phyloP scores from a whole-genome alignment of 441 rosid species.

The Hura crepitans region DNA sequence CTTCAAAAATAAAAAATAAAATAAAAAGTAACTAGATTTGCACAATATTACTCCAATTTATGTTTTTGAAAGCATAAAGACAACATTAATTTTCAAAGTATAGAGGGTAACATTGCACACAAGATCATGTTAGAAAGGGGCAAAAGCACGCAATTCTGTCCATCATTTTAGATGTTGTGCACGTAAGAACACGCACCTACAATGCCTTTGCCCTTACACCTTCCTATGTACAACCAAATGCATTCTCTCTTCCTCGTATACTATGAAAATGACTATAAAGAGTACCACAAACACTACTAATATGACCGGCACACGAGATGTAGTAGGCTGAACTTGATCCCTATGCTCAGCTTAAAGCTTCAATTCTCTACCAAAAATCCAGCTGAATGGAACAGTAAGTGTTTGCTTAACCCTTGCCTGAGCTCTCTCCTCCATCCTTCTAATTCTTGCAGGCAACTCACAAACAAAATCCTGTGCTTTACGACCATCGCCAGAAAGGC shows the following conservation, averaged over 20 bases:
- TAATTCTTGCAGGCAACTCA: slow-evolving; percentile 55
- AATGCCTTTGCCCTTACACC: neutral
- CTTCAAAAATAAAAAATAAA: too few species aligned
- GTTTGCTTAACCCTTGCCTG: slow-evolving; percentile 61
- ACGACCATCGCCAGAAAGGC: slow-evolving; percentile 68
- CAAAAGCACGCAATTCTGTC: too few species aligned
- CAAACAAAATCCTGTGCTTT: slow-evolving; percentile 80
- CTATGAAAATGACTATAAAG: too few species aligned
- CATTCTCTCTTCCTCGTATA: too few species aligned
- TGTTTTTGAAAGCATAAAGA: too few species aligned
- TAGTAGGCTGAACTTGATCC: neutral
- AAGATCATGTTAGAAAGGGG: too few species aligned
- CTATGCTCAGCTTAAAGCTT: slow-evolving; percentile 35
- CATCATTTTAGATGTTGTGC: neutral
- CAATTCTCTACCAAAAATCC: slow-evolving; percentile 67
- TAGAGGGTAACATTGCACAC: too few species aligned
- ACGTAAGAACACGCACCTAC: neutral
- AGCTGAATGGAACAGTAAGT: slow-evolving; percentile 62
- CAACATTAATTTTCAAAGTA: too few species aligned
- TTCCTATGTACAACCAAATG: neutral
- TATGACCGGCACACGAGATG: too few species aligned
- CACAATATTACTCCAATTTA: too few species aligned
- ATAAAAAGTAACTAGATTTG: too few species aligned
- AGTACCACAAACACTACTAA: too few species aligned
- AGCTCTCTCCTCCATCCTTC: slow-evolving; percentile 80